Evolutionary conservation across 2,329 filamentous ascomycete genomes (phyloP), one percentile per base, ranked within the genome.

Genomic region (Colletotrichum somersetense): DNA sequence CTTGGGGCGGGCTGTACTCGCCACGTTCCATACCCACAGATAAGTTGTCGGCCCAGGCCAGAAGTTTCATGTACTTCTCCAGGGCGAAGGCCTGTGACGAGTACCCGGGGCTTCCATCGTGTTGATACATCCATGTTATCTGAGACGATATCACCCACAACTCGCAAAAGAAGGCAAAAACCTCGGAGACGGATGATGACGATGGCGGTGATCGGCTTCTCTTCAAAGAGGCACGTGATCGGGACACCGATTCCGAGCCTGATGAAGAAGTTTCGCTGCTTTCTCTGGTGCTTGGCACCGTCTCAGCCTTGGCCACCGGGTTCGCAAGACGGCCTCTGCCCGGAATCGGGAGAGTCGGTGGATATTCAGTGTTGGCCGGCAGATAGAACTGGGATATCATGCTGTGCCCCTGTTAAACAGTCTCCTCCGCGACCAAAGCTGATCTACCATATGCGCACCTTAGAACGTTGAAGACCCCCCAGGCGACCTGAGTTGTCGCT

Each of bases 381-480:
- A 72, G 40, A 52, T 59, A 72, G 10, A 70, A 72, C 23, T 70
- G 70, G 1, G 70, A 56, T 8, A 16, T 42, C 59, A 72, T 64
- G 56, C 70, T 72, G 40, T 48, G 46, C 46, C 14, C 10, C 10
- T 5, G 42, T 72, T 52, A 72, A 42, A 40, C 50, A 40, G 16
- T 46, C 8, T 33, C 16, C 44, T 10, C 38, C 16, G 38, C 35
- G 12, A 33, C 4, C 35, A 16, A 40, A 10, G 11, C 16, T 38
- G 6, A 35, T 46, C 44, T 33, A n/a, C 44, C 26, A 30, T 46
- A 40, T 46, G 71, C 81, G 77, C 72, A 82, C 82, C 80, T 77
- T 66, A 79, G 79, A 80, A 79, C 83, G 64, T 82, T 82, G 62
- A 83, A 83, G 6, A 75, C 74, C 4, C 77, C 78, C 79, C 79